phyloP scores from a whole-genome alignment of 73 alveolate species.

The Tetrahymena malaccensis region DNA sequence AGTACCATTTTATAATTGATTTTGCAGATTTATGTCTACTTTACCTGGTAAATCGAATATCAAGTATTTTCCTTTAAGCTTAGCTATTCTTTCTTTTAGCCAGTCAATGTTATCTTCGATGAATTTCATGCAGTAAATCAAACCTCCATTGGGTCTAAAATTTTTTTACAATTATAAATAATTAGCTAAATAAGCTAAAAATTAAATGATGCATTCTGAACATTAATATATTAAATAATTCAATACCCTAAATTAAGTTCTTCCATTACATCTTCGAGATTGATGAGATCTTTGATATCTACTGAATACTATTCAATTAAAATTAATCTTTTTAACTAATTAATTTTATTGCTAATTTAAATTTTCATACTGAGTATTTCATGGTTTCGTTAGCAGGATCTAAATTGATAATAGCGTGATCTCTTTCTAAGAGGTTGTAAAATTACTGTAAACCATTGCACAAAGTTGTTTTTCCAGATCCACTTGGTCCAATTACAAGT shows the following conservation, averaged over 20 bases:
- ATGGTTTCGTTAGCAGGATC: conserved; percentile 94
- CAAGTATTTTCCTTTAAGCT: conserved; percentile 39
- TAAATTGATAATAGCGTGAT: conserved; percentile 58
- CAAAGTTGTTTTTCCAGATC: conserved; percentile 87
- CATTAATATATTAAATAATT: too few relatives aligned
- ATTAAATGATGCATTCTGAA: too few relatives aligned
- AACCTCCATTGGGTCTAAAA: conserved; percentile 78
- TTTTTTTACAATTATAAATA: background rate
- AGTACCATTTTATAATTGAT: background rate
- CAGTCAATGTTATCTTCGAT: conserved; percentile 78
- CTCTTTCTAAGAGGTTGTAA: conserved; percentile 51
- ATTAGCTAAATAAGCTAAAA: background rate
- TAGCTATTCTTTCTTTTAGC: conserved; percentile 60
- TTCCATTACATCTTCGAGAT: conserved; percentile 82
- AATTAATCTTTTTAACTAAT: background rate
- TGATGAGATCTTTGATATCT: conserved; percentile 73
- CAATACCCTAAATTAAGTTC: conserved; percentile 62
- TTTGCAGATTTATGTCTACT: conserved; percentile 48
- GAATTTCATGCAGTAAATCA: conserved; percentile 84
- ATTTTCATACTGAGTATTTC: conserved; percentile 52
- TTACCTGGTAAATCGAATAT: conserved; percentile 93
- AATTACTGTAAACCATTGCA: conserved; percentile 64
- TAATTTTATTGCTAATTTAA: background rate
- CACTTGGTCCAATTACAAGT: conserved; percentile 85
- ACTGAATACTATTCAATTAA: conserved; percentile 9